phyloP scores from a whole-genome alignment of 2,329 filamentous ascomycete genomes.

The Penicillium olsonii region DNA sequence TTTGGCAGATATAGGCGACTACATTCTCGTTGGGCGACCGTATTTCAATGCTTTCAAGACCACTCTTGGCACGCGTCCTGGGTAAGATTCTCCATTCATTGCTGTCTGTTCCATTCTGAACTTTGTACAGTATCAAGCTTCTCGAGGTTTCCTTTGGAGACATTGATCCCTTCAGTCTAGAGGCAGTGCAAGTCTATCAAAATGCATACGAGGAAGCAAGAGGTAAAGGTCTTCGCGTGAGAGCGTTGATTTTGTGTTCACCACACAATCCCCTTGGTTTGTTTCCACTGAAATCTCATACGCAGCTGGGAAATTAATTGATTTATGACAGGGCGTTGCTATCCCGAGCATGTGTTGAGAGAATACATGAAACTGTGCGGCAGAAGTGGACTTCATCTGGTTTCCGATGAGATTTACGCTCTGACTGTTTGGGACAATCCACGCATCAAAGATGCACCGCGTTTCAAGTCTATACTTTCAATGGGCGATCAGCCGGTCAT shows the following conservation, averaged over 20 bases:
- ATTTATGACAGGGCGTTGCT: slow-evolving; percentile 5
- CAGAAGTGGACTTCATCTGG: slow-evolving; percentile 12
- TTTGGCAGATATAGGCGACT: slow-evolving; percentile 25
- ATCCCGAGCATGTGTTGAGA: slow-evolving; percentile 5
- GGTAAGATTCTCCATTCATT: slow-evolving; percentile 9
- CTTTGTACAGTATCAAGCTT: slow-evolving; percentile 30
- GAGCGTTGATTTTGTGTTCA: slow-evolving; percentile 50
- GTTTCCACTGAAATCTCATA: no score
- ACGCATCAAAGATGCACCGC: background rate
- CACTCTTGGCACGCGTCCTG: slow-evolving; percentile 45
- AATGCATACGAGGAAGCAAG: slow-evolving; percentile 37
- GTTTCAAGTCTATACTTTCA: slow-evolving; percentile 14
- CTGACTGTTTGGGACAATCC: slow-evolving; percentile 17
- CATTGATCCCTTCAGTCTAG: slow-evolving; percentile 43
- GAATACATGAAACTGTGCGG: slow-evolving; percentile 13
- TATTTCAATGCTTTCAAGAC: slow-evolving; percentile 47
- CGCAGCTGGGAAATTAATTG: no score
- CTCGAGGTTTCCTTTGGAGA: slow-evolving; percentile 45
- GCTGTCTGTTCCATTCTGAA: background rate
- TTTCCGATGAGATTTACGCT: slow-evolving; percentile 19
- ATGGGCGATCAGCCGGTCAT: slow-evolving; percentile 3
- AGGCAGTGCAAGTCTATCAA: slow-evolving; percentile 47
- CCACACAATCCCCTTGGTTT: slow-evolving; percentile 53
- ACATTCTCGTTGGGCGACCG: slow-evolving; percentile 28
- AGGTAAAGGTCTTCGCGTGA: slow-evolving; percentile 39